phyloP scores from a whole-genome alignment of 441 rosid species.

The Populus hybrid region DNA sequence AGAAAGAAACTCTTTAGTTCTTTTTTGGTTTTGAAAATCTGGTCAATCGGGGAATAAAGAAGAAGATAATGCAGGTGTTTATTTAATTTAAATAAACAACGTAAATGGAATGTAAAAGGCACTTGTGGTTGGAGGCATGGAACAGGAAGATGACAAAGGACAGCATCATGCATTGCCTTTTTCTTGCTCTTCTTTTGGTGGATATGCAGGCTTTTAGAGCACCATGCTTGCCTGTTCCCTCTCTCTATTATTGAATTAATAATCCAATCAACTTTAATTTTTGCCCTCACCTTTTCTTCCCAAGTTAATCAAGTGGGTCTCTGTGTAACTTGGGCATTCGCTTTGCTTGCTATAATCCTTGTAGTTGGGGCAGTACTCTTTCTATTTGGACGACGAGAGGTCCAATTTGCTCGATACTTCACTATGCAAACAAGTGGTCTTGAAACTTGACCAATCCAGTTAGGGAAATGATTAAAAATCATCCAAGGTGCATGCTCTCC shows the following conservation, averaged over 20 bases:
- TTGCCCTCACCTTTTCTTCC: background rate
- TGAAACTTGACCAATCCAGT: background rate
- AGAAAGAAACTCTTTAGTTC: too few relatives aligned
- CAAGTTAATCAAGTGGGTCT: background rate
- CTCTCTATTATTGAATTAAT: constrained; percentile 18
- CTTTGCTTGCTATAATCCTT: background rate
- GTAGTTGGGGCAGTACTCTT: background rate
- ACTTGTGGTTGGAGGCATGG: constrained; percentile 9
- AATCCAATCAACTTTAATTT: background rate
- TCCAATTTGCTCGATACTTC: background rate
- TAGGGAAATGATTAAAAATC: background rate
- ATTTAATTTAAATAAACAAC: constrained; percentile 2
- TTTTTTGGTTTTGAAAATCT: background rate
- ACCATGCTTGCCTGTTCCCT: constrained; percentile 35
- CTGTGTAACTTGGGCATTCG: background rate
- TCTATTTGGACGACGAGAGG: background rate
- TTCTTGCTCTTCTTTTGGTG: constrained; percentile 33
- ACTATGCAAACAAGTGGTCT: background rate
- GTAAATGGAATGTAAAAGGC: constrained; percentile 9
- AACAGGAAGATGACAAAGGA: constrained; percentile 59
- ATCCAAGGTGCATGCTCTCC: background rate
- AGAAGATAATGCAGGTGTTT: background rate
- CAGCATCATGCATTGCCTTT: constrained; percentile 25
- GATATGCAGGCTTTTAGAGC: constrained; percentile 36
- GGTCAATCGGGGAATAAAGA: background rate